phyloP scores from a whole-genome alignment of 148 eudicot genomes.

The Vaccinium darrowii region DNA sequence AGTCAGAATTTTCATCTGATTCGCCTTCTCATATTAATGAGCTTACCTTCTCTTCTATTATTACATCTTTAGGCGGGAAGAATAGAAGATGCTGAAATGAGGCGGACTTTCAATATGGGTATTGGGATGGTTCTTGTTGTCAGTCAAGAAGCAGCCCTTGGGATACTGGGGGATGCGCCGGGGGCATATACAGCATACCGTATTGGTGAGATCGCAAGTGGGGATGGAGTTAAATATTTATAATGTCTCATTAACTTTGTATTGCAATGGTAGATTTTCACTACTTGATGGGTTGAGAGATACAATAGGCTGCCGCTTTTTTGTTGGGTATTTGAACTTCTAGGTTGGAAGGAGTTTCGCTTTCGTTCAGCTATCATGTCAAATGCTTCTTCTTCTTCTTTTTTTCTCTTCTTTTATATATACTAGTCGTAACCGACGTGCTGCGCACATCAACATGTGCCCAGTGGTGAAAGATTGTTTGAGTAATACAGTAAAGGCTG shows the following conservation, averaged over 20 bases:
- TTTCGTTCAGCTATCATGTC: not conserved
- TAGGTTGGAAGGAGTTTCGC: not conserved
- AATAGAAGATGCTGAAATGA: slow-evolving; percentile 82
- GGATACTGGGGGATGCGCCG: slow-evolving; percentile 49
- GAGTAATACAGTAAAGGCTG: no score
- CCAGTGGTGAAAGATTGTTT: no score
- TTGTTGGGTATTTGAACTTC: not conserved
- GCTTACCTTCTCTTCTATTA: not conserved
- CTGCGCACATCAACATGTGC: no score
- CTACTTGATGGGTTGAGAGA: not conserved
- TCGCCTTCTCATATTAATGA: not conserved
- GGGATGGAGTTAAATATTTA: slow-evolving; percentile 63
- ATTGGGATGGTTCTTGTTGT: slow-evolving; percentile 93
- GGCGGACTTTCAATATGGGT: slow-evolving; percentile 89
- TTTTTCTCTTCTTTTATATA: no score
- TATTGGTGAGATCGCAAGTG: slow-evolving; percentile 73
- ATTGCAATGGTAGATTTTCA: not conserved
- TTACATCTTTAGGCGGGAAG: slow-evolving; percentile 55
- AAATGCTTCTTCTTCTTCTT: not conserved
- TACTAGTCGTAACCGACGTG: no score
- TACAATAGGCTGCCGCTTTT: not conserved
- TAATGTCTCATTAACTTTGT: not conserved
- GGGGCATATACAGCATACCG: slow-evolving; percentile 41
- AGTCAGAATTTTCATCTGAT: not conserved
- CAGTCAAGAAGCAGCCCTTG: slow-evolving; percentile 58